phyloP scores from a whole-genome alignment of 331 rosid species.

The Pyracantha coccinea region DNA sequence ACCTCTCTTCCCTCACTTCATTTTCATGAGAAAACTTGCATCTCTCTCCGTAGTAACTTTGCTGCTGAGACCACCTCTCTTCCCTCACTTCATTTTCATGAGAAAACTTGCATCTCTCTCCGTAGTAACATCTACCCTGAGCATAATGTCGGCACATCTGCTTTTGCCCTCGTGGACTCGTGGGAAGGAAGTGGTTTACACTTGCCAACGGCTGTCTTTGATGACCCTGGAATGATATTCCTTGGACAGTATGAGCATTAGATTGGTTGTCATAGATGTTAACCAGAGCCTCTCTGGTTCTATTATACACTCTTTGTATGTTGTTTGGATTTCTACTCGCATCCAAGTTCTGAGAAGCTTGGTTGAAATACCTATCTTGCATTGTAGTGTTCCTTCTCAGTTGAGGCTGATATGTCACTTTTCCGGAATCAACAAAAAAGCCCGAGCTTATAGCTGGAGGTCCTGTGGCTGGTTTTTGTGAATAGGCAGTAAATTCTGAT shows the following conservation, averaged over 20 bases:
- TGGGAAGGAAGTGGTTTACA: conserved; percentile 14
- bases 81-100: conserved; percentile 31
- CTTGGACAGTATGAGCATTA: too few relatives aligned
- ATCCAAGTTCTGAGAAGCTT: conserved; percentile 4
- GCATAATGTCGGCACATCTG: conserved; percentile 51
- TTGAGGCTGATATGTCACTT: neutral
- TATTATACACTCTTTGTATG: neutral
- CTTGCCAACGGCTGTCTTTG: conserved; percentile 26
- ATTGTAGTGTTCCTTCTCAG: neutral
- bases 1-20: neutral
- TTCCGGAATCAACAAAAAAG: neutral
- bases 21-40: conserved; percentile 63
- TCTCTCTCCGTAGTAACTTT: conserved; percentile 52
- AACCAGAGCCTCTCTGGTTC: conserved; percentile 1
- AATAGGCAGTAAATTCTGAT: conserved; percentile 2
- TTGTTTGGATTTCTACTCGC: neutral
- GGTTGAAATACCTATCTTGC: conserved; percentile 11
- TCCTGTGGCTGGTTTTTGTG: conserved; percentile 12
- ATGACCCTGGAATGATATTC: neutral
- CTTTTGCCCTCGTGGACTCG: conserved; percentile 10
- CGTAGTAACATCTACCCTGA: conserved; percentile 54
- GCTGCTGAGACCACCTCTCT: neutral
- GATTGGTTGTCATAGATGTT: neutral
- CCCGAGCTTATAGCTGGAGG: neutral
- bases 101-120: conserved; percentile 61